These are phyloP conservation scores for Penicillium sp. DNA, from an alignment of 2,329 filamentous ascomycete species.

Conservation along the genomic window DNA sequence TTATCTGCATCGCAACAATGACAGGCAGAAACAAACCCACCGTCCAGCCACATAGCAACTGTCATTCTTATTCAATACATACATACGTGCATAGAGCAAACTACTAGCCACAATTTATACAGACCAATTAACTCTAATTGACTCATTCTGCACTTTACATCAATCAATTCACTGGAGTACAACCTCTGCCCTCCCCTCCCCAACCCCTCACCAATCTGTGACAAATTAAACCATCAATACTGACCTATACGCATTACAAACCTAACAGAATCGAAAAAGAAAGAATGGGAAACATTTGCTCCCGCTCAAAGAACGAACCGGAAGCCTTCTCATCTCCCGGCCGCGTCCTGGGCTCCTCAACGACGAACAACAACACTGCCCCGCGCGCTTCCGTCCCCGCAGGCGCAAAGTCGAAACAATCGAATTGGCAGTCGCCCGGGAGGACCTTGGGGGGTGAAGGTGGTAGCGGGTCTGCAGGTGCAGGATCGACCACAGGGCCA, in stretches of 20 bases:
- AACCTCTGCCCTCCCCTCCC: neutral
- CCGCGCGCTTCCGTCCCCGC: slow-evolving; percentile 54
- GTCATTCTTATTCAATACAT: neutral
- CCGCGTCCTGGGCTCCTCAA: slow-evolving; percentile 66
- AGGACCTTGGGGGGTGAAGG: slow-evolving; percentile 68
- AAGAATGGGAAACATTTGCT: slow-evolving; percentile 84
- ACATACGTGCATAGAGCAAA: neutral
- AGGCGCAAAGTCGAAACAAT: slow-evolving; percentile 47
- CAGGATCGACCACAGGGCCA: slow-evolving; percentile 10
- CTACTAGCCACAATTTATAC: neutral
- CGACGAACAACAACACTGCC: slow-evolving; percentile 51
- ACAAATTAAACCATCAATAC: neutral
- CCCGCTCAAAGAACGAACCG: slow-evolving; percentile 65
- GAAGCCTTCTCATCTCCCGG: slow-evolving; percentile 75
- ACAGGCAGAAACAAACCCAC: slow-evolving; percentile 7
- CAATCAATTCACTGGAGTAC: neutral
- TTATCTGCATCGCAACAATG: slow-evolving; percentile 3
- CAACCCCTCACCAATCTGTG: neutral
- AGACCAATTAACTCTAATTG: neutral
- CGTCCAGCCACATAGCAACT: neutral
- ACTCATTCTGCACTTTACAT: neutral
- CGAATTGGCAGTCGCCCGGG: slow-evolving; percentile 48
- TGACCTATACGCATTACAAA: neutral
- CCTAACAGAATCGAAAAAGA: neutral
- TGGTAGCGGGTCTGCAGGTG: neutral